Percentiles rank a stretch among this genome's conserved stretches.
Conservation (phyloP, 2,329 filamentous ascomycete genomes). For the Pezicula radicicola region DNA sequence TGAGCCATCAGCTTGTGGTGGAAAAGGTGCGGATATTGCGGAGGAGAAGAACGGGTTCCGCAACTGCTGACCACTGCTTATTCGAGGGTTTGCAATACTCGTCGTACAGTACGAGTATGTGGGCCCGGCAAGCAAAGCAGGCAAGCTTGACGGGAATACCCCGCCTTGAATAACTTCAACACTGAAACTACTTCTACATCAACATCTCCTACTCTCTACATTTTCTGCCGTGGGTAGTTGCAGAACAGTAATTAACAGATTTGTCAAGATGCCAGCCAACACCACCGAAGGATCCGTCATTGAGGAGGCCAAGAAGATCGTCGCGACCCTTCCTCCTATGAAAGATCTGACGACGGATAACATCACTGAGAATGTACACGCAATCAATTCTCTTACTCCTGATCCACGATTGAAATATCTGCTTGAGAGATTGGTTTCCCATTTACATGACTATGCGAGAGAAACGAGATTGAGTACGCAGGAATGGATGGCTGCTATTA, state of each 20-base stretch:
- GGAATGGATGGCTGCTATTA: slow-evolving; percentile 75
- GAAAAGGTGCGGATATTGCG: slow-evolving; percentile 35
- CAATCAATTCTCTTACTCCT: slow-evolving; percentile 69
- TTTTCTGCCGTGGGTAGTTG: not conserved
- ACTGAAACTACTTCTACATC: no score
- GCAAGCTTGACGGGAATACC: no score
- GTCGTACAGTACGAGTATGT: no score
- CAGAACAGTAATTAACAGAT: not conserved
- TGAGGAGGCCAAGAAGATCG: slow-evolving; percentile 15
- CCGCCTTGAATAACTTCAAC: no score
- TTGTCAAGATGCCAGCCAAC: not conserved
- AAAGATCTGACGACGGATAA: slow-evolving; percentile 76
- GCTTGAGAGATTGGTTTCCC: slow-evolving; percentile 69
- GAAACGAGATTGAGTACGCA: slow-evolving; percentile 73
- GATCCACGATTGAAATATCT: slow-evolving; percentile 68
- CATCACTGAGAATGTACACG: slow-evolving; percentile 73
- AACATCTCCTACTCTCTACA: not conserved
- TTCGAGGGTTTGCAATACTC: no score
- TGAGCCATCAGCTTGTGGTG: no score
- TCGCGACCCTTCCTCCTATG: slow-evolving; percentile 41
- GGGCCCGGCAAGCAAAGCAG: no score
- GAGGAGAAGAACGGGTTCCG: no score
- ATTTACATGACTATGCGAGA: slow-evolving; percentile 78
- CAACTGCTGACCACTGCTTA: no score
- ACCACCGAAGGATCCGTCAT: not conserved